Base-by-base conservation (phyloP, 306 rosid genomes). In the Pterocarpus santalinus region DNA sequence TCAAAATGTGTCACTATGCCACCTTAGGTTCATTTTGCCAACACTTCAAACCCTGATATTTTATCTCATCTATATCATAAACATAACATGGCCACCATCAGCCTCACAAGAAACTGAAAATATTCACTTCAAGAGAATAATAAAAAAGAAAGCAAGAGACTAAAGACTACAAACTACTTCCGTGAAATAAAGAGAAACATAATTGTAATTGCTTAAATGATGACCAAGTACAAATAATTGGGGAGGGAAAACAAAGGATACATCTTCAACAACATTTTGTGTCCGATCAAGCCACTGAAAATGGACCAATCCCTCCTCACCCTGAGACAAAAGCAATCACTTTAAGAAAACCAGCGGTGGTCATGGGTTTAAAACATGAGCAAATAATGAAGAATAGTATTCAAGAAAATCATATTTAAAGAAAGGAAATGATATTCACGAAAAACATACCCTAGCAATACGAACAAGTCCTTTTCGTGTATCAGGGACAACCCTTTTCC, bases 221-320 rank as follows among this genome's bases (percentile, higher is more conserved):
- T 62, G 34, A 47, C 62, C 81, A 51, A 61, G 38, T 28, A 35
- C 56, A 44, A 39, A 77, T 51, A 76, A 52, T 16, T 73, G 7
- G 13, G 32, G 2, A 49, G 14, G 57, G 35, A 51, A 44, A 34
- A 77, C 58, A 65, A 64, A 91, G 97, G 97, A 95, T 95, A 95
- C 99, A 87, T 95, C 97, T 86, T 95, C 99, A 9, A 90, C 90
- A 28, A 69, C 89, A 86, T 93, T 91, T 67, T 81, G 89, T 2
- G 87, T 87, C 34, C 97, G 97, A 82, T 95, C 99, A 80, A 95
- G 91, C 97, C 99, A 93, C 75, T 92, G 99, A 84, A 95, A 89
- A 81, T 93, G 99, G 81, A 95, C 80, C 72, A 95, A 74, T 70
- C 99, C 97, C 84, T 95, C 99, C 36, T 91, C 95, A 34, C 97